Conservation (phyloP, 148 eudicot species). For the Mesembryanthemum crystallinum region DNA sequence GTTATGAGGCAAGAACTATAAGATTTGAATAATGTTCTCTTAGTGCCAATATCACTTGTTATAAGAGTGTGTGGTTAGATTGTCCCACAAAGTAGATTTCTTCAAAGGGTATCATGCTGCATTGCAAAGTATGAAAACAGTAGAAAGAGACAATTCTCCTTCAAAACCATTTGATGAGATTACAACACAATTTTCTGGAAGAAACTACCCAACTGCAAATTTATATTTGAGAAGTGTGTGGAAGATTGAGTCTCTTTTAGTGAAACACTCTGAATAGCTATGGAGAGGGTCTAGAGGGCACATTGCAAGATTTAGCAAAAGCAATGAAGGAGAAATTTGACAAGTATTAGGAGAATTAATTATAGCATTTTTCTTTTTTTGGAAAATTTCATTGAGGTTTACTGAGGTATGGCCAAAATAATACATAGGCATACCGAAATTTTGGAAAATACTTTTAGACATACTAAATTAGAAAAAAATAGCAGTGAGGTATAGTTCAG, state of each 20-base stretch:
- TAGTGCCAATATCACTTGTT: neutral
- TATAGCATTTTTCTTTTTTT: constrained; percentile 3
- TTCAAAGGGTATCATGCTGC: neutral
- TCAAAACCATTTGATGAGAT: neutral
- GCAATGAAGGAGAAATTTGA: neutral
- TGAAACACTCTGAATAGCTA: neutral
- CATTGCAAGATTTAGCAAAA: neutral
- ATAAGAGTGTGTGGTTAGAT: neutral
- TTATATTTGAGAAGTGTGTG: constrained; percentile 11
- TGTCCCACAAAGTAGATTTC: neutral
- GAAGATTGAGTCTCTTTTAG: neutral
- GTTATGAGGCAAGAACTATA: neutral
- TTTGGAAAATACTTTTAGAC: too few relatives aligned
- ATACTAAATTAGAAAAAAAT: too few relatives aligned
- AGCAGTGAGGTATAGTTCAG: too few relatives aligned
- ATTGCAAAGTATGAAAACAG: neutral
- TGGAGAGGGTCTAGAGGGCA: neutral
- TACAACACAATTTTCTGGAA: neutral
- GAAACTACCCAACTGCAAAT: neutral
- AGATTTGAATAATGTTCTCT: neutral
- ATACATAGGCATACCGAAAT: too few relatives aligned
- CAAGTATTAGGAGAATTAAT: neutral
- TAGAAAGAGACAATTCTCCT: neutral
- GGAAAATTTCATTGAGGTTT: too few relatives aligned
- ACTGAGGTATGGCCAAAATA: too few relatives aligned